A percentile compares a stretch with the other conserved stretches of the same genome.
Evolutionary conservation across 1,284 basidiomycete species (phyloP).

Genomic region (Microbotryomycetes sp.): DNA sequence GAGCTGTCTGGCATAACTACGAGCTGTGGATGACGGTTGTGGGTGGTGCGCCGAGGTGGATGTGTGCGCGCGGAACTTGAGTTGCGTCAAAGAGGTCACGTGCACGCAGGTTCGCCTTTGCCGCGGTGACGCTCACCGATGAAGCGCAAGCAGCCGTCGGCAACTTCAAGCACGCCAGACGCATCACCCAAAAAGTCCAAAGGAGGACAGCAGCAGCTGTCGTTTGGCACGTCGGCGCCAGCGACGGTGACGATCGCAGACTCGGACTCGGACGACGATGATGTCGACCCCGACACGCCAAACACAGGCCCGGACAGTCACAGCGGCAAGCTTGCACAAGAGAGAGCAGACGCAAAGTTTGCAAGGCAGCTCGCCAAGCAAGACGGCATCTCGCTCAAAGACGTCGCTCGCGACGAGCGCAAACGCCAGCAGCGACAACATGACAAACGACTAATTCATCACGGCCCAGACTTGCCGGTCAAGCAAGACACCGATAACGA

Average conservation of each 20-base stretch:
- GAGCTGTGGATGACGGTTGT: background rate
- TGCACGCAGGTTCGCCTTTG: background rate
- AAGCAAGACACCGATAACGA: background rate
- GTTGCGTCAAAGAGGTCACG: background rate
- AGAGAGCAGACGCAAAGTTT: background rate
- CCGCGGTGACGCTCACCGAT: background rate
- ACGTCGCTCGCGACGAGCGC: background rate
- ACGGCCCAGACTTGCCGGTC: background rate
- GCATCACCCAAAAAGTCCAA: background rate
- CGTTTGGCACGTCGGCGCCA: background rate
- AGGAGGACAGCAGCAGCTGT: constrained; percentile 1
- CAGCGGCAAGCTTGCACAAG: too few species aligned
- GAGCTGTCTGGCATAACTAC: background rate
- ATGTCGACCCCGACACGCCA: background rate
- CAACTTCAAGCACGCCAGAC: too few species aligned
- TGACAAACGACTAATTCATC: too few species aligned
- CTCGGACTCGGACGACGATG: background rate
- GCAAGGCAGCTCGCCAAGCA: background rate
- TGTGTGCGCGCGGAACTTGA: background rate
- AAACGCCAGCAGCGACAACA: background rate
- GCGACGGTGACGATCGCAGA: background rate
- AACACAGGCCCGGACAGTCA: background rate
- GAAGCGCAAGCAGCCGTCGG: too few species aligned
- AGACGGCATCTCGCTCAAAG: background rate
- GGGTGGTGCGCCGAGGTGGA: background rate